phyloP scores from a whole-genome alignment of 441 rosid genomes.

The Metrosideros polymorpha region DNA sequence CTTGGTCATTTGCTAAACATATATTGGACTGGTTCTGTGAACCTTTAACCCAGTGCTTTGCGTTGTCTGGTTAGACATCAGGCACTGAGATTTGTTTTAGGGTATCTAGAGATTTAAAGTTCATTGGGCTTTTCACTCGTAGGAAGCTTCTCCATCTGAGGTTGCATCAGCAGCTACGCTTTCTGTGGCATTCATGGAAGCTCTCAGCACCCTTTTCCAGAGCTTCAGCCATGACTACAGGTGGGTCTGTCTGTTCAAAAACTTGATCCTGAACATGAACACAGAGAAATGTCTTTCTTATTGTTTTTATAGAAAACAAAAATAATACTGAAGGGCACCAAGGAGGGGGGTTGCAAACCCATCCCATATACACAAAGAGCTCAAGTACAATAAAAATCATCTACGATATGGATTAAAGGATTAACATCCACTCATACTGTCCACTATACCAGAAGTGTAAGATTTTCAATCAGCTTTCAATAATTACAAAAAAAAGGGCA shows the following conservation, averaged over 20 bases:
- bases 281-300: background rate
- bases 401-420: background rate
- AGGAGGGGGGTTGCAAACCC: background rate
- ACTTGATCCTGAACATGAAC: background rate
- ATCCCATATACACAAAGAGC: background rate
- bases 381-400: background rate
- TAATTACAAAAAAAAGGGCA: background rate
- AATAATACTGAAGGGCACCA: background rate
- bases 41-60: background rate
- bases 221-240: conserved; percentile 76
- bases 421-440: background rate
- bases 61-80: background rate
- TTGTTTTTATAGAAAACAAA: background rate
- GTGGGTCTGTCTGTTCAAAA: conserved; percentile 28
- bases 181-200: conserved; percentile 98
- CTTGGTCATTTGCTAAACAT: background rate
- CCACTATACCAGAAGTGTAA: background rate
- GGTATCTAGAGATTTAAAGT: background rate
- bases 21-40: background rate
- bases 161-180: conserved; percentile 95
- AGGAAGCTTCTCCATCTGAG: conserved; percentile 92
- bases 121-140: conserved; percentile 7
- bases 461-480: background rate
- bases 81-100: background rate
- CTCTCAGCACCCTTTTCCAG: conserved; percentile 69